These are phyloP conservation scores for Aegilops bicornis DNA, from an alignment of 176 grass and related monocot species.

Conservation along the genomic window DNA sequence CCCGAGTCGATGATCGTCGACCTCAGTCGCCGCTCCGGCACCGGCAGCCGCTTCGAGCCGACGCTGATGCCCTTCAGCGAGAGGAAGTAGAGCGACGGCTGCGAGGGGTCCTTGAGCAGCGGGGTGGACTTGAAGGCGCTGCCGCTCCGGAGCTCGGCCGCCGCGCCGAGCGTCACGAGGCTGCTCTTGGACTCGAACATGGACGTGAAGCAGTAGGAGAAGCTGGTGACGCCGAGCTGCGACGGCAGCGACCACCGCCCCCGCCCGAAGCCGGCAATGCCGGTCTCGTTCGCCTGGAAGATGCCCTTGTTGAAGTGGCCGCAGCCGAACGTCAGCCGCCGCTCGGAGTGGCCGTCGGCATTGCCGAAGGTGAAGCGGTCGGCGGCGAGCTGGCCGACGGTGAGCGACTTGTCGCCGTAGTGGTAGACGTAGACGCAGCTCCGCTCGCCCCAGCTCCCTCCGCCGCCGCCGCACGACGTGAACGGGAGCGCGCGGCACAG, in stretches of 20 bases:
- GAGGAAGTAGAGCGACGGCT: constrained; percentile 72
- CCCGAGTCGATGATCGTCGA: constrained; percentile 85
- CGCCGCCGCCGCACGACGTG: constrained; percentile 33
- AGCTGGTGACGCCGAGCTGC: constrained; percentile 57
- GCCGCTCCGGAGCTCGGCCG: constrained; percentile 36
- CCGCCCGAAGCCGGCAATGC: constrained; percentile 75
- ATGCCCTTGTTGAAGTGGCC: constrained; percentile 65
- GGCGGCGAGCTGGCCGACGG: constrained; percentile 47
- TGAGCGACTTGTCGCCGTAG: constrained; percentile 65
- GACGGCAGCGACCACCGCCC: constrained; percentile 46
- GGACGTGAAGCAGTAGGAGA: constrained; percentile 84
- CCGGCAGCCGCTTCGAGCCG: constrained; percentile 38
- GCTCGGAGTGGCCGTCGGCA: neutral
- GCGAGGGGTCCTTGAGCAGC: constrained; percentile 39
- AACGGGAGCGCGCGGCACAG: constrained; percentile 44
- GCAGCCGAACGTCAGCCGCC: constrained; percentile 66
- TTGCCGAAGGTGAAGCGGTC: constrained; percentile 56
- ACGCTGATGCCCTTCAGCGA: constrained; percentile 53
- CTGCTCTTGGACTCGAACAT: constrained; percentile 60
- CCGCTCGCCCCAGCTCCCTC: neutral
- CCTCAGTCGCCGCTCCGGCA: constrained; percentile 34
- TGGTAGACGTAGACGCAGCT: constrained; percentile 54
- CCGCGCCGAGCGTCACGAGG: constrained; percentile 64
- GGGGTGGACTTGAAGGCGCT: constrained; percentile 31
- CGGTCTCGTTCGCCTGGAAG: constrained; percentile 64